Evolutionary conservation across 2,329 filamentous ascomycete species (phyloP).

Genomic region (Nemania serpens): DNA sequence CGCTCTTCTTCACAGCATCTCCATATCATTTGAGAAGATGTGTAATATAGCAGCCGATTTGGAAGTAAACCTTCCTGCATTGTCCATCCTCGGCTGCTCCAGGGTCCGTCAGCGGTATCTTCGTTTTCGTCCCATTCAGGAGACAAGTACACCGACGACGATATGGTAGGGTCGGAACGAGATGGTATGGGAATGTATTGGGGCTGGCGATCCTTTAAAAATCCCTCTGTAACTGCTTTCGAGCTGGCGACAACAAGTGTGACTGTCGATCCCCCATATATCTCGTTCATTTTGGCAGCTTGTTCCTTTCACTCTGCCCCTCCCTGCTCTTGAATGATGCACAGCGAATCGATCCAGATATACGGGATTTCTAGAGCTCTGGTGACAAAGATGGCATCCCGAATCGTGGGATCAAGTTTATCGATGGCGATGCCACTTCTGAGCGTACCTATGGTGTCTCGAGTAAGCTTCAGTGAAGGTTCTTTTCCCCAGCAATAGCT

Average conservation of each 20-base stretch:
- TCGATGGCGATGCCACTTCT: neutral
- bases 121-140: neutral
- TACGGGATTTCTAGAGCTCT: neutral
- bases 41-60: neutral
- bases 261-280: neutral
- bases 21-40: constrained; percentile 1
- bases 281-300: neutral
- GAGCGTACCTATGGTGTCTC: neutral
- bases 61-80: constrained; percentile 3
- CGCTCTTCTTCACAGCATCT: neutral
- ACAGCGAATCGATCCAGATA: neutral
- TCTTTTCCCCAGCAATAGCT: constrained; percentile 2
- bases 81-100: neutral
- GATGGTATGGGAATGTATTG: neutral
- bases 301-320: neutral
- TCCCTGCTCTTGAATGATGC: neutral
- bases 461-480: neutral
- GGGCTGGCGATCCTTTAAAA: neutral
- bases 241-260: neutral
- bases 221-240: neutral
- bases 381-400: neutral
- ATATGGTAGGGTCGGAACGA: neutral
- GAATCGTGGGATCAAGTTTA: neutral
- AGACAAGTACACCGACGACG: neutral
- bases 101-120: neutral